A percentile compares a stretch with the other conserved stretches of the same genome.
Conservation (phyloP, 768 basidiomycete genomes). For the Boletus barrowsii region DNA sequence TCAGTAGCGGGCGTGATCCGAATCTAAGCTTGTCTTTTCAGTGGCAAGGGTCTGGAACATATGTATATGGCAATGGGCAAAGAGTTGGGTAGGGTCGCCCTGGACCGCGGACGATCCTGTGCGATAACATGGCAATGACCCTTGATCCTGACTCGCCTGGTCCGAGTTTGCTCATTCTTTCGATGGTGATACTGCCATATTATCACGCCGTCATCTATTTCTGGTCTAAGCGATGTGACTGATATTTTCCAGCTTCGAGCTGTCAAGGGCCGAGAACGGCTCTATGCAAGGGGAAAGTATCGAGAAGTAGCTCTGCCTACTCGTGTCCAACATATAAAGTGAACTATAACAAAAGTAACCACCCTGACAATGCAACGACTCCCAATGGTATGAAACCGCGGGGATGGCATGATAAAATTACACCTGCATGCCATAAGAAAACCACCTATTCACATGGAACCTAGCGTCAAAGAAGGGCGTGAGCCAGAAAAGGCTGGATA, state of each 20-base stretch:
- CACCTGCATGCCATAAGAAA: conserved; percentile 16
- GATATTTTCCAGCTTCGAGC: not conserved
- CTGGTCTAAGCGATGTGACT: too few species aligned
- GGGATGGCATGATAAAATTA: conserved; percentile 2
- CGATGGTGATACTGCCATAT: not conserved
- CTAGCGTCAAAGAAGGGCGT: conserved; percentile 9
- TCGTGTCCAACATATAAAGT: conserved; percentile 19
- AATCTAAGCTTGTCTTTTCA: too few species aligned
- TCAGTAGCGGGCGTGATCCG: too few species aligned
- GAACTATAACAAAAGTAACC: conserved; percentile 23
- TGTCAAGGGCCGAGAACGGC: not conserved
- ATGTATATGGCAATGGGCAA: too few species aligned
- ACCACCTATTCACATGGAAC: conserved; percentile 12
- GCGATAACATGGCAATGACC: not conserved
- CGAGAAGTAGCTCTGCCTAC: conserved; percentile 1
- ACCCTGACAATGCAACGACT: conserved; percentile 8
- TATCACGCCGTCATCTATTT: not conserved
- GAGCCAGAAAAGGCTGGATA: conserved; percentile 15
- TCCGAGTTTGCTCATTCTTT: too few species aligned
- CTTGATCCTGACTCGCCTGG: not conserved
- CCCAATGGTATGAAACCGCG: conserved; percentile 6
- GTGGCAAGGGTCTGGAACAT: too few species aligned
- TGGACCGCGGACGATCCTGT: not conserved
- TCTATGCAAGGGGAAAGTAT: not conserved
- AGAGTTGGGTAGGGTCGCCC: too few species aligned